These are phyloP conservation scores for Lolium perenne DNA, from an alignment of 176 grass and related monocot genomes.

Conservation along the genomic window DNA sequence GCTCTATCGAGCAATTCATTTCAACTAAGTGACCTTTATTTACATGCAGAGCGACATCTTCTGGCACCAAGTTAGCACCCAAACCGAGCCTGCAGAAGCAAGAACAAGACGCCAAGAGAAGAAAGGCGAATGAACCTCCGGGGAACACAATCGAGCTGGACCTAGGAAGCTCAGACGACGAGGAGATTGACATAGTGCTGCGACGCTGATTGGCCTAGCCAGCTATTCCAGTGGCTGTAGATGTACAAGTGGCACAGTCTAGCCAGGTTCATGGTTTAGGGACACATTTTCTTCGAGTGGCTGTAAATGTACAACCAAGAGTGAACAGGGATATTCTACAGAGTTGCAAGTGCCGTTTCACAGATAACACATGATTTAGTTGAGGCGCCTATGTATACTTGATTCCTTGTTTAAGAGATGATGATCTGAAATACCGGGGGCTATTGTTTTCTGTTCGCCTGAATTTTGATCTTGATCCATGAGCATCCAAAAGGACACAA, in stretches of 20 bases:
- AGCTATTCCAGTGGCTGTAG: background rate
- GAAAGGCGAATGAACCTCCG: conserved; percentile 50
- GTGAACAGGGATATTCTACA: background rate
- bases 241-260: background rate
- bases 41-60: conserved; percentile 42
- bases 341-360: background rate
- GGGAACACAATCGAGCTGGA: conserved; percentile 77
- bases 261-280: background rate
- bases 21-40: background rate
- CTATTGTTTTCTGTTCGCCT: background rate
- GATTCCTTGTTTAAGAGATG: background rate
- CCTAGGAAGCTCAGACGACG: conserved; percentile 79
- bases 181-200: conserved; percentile 61
- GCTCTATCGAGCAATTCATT: background rate
- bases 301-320: conserved; percentile 20
- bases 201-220: conserved; percentile 32
- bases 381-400: background rate
- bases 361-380: background rate
- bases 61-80: conserved; percentile 27
- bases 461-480: no score
- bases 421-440: background rate
- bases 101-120: conserved; percentile 59
- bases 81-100: conserved; percentile 42
- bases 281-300: background rate
- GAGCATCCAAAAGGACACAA: no score